Evolutionary conservation across 352 stramenopile species (phyloP), one percentile per base, ranked within the genome.

Genomic region (Phytophthora idaei): DNA sequence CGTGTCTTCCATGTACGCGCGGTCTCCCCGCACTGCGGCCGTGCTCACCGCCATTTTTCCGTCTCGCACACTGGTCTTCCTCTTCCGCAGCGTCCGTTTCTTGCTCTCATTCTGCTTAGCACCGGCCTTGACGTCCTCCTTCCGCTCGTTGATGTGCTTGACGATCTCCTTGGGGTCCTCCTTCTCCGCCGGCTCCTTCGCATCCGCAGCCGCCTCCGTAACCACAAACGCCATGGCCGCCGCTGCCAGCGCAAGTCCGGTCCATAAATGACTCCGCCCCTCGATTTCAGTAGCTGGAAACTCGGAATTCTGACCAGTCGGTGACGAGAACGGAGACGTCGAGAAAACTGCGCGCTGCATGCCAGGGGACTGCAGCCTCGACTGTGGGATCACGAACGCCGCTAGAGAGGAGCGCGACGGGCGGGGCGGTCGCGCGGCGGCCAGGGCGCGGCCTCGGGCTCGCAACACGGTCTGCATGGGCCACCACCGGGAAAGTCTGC

Each of bases 1-100:
- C 67, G 86, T 87, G 72, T 96, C 88, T 76, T 96, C 86, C 88
- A 96, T 96, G 32, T 83, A 84, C 3, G 81, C 62, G 46, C 88
- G 81, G 37, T 93, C 85, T 5, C 88, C 87, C 14, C 85, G 82
- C 36, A 95, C 87, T 0, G 85, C 87, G 0, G 85, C 80, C 12
- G 77, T 90, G 57, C 85, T 93, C 34, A 93, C 77, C 0, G 90
- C 52, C 52, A 68, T 51, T 27, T 76, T 79, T 32, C 74, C 71
- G 31, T 79, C 71, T 48, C 64, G 47, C 21, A 81, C 63, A 39
- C 63, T 86, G n/a, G 78, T 82, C 55, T 86, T 90, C 32, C 78
- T 62, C 69, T 88, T 90, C 3, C 60, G 55, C 2, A 87, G 44
- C 29, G 62, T 48, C 9, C 32, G 44, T 51, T 76, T 73, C 46